These are phyloP conservation scores for Caloboletus firmus DNA, from an alignment of 1,284 basidiomycete species.

Conservation along the genomic window DNA sequence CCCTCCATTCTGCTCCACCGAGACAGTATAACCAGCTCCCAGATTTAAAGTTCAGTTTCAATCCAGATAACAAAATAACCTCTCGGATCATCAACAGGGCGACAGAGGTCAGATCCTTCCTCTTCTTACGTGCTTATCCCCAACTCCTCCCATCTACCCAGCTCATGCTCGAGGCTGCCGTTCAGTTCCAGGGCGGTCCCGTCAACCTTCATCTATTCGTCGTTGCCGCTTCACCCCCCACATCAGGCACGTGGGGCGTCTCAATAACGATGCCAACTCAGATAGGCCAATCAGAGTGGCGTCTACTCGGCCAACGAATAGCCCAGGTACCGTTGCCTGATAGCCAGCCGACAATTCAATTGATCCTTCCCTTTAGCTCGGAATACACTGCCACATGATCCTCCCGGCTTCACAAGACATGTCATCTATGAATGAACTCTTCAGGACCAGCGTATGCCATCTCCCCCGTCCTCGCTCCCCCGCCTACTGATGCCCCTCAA, in stretches of 20 bases:
- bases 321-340: conserved; percentile 42
- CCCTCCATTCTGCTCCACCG: conserved; percentile 32
- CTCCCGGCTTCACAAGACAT: conserved; percentile 46
- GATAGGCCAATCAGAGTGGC: conserved; percentile 40
- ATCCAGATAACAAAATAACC: conserved; percentile 45
- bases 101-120: conserved; percentile 42
- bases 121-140: neutral
- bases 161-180: conserved; percentile 34
- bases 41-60: conserved; percentile 45
- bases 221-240: conserved; percentile 50
- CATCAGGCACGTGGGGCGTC: conserved; percentile 36
- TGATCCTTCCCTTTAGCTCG: conserved; percentile 40
- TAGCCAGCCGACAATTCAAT: conserved; percentile 6
- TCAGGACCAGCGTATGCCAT: conserved; percentile 52
- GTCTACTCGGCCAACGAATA: conserved; percentile 44
- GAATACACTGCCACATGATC: conserved; percentile 61
- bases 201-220: conserved; percentile 55
- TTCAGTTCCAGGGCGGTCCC: conserved; percentile 37
- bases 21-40: conserved; percentile 40
- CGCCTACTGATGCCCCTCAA: conserved; percentile 25
- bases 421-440: conserved; percentile 47
- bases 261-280: conserved; percentile 23
- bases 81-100: conserved; percentile 42
- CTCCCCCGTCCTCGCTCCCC: conserved; percentile 3
- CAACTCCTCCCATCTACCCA: neutral